Evolutionary conservation across 139 green algal genomes (phyloP).

Genomic region (Chlamydomonas asymmetrica): DNA sequence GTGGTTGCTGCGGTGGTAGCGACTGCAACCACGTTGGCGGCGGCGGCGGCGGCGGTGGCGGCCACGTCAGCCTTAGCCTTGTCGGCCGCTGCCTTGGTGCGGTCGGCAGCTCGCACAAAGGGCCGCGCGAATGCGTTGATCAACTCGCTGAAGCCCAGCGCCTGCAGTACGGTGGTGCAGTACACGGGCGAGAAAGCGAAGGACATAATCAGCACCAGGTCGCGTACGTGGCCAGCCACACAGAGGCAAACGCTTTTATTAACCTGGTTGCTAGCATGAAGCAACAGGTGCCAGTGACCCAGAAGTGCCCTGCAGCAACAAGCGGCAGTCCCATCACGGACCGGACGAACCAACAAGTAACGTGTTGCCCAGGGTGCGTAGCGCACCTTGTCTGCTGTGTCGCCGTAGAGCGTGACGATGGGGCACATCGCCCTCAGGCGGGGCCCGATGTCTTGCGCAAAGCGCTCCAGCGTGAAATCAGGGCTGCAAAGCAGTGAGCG

Average conservation of each 20-base stretch:
- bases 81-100: background rate
- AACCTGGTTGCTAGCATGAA: too few species aligned
- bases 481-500: constrained; percentile 28
- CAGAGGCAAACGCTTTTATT: too few species aligned
- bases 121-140: constrained; percentile 12
- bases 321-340: too few species aligned
- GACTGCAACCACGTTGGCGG: background rate
- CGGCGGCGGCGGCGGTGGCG: background rate
- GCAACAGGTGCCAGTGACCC: too few species aligned
- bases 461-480: constrained; percentile 22
- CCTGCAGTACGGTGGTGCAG: too few species aligned
- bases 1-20: background rate
- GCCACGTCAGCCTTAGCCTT: background rate
- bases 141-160: too few species aligned
- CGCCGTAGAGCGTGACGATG: constrained; percentile 41
- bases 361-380: background rate
- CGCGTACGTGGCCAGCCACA: too few species aligned
- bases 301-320: too few species aligned
- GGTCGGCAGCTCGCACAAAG: background rate
- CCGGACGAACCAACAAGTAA: too few species aligned
- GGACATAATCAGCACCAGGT: too few species aligned
- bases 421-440: constrained; percentile 40
- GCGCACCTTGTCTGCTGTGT: constrained; percentile 20
- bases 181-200: too few species aligned
- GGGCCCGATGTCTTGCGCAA: constrained; percentile 18